These are phyloP conservation scores for Vinca minor DNA, from an alignment of 257 asterid species.

Conservation along the genomic window DNA sequence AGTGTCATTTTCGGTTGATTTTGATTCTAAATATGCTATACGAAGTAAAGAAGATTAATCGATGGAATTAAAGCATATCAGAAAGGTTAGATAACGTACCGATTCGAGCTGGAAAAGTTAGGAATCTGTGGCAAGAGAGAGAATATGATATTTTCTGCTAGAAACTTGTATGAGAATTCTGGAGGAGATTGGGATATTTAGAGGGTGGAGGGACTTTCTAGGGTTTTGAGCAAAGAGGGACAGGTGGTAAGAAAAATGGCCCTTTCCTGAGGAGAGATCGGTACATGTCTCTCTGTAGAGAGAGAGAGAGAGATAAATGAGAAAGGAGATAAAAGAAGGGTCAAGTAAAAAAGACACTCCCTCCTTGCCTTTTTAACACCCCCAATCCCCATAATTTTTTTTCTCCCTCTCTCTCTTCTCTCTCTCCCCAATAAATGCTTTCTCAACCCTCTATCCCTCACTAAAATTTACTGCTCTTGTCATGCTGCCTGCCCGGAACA, in stretches of 20 bases:
- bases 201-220: slow-evolving; percentile 4
- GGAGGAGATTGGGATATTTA: neutral
- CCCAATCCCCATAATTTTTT: no score
- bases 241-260: slow-evolving; percentile 13
- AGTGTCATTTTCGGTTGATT: slow-evolving; percentile 12
- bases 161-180: slow-evolving; percentile 11
- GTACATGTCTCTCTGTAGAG: slow-evolving; percentile 2
- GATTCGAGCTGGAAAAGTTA: slow-evolving; percentile 25
- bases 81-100: slow-evolving; percentile 18
- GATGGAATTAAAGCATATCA: slow-evolving; percentile 13
- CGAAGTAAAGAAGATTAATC: slow-evolving; percentile 16
- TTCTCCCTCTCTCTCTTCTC: no score
- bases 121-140: slow-evolving; percentile 22
- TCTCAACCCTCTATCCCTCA: no score
- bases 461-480: no score
- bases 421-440: no score
- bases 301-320: neutral
- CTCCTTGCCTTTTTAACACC: no score
- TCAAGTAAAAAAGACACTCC: slow-evolving; percentile 6
- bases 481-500: slow-evolving; percentile 51
- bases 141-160: neutral
- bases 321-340: no score
- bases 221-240: slow-evolving; percentile 17
- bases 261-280: slow-evolving; percentile 13
- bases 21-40: slow-evolving; percentile 11